phyloP scores from a whole-genome alignment of 495 filamentous ascomycete species.

The Hypomontagnella submonticulosa region DNA sequence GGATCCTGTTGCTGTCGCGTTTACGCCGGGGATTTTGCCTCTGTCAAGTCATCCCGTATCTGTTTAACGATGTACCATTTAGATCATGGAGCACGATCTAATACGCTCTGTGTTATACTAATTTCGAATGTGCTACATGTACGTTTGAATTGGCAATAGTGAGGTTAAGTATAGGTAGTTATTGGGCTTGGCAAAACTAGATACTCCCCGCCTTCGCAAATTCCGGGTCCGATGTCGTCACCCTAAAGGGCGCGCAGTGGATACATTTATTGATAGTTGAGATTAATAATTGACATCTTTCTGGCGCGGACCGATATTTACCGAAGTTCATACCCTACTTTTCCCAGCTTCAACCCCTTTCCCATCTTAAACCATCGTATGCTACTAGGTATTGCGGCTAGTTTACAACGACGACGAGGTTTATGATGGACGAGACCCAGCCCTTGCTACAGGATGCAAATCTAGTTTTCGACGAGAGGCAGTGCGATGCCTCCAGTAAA shows the following conservation, averaged over 20 bases:
- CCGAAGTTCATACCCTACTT: constrained; percentile 2
- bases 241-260: constrained; percentile 25
- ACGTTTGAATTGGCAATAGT: too few relatives aligned
- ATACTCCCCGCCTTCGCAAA: constrained; percentile 26
- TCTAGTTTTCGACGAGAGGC: constrained; percentile 36
- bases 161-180: neutral
- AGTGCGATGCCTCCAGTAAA: constrained; percentile 20
- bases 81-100: too few relatives aligned
- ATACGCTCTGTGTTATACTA: too few relatives aligned
- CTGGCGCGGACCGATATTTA: constrained; percentile 1
- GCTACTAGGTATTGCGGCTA: neutral
- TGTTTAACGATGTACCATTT: too few relatives aligned
- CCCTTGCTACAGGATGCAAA: constrained; percentile 46
- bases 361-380: neutral
- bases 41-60: neutral
- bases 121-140: too few relatives aligned
- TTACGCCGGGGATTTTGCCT: neutral
- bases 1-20: constrained; percentile 8
- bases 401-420: neutral
- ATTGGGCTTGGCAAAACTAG: constrained; percentile 17
- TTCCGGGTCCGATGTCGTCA: constrained; percentile 35
- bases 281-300: neutral
- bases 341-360: neutral
- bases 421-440: constrained; percentile 51
- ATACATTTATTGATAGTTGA: neutral